Percentiles rank a stretch among this genome's conserved stretches.
Evolutionary conservation across 2,329 filamentous ascomycete genomes (phyloP).

Genomic region (Thielaviopsis populi): DNA sequence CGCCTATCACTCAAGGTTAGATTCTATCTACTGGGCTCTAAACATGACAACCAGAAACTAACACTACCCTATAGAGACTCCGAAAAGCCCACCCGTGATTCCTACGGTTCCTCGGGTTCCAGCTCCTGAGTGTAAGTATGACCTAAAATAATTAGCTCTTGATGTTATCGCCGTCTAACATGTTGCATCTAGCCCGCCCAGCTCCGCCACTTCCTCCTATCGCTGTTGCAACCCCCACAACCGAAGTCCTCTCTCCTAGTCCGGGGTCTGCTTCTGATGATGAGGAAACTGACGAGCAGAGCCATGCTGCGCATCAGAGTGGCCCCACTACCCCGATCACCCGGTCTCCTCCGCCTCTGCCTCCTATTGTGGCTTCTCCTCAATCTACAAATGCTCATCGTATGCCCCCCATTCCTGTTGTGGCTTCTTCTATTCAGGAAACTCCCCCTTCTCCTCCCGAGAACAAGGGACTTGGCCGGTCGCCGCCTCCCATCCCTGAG

Average conservation of each 20-base stretch:
- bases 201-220: conserved; percentile 38
- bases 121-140: conserved; percentile 44
- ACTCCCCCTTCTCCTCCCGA: conserved; percentile 30
- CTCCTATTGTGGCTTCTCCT: conserved; percentile 19
- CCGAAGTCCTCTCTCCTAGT: conserved; percentile 47
- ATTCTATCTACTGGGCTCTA: background rate
- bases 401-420: conserved; percentile 23
- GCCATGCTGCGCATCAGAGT: conserved; percentile 19
- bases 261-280: conserved; percentile 80
- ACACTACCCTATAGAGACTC: conserved; percentile 26
- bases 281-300: conserved; percentile 48
- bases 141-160: background rate
- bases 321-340: conserved; percentile 28
- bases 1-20: conserved; percentile 14
- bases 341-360: conserved; percentile 29
- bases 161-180: background rate
- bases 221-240: conserved; percentile 36
- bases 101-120: conserved; percentile 42
- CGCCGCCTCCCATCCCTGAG: conserved; percentile 46
- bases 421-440: conserved; percentile 26
- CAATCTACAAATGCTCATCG: conserved; percentile 17
- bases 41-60: background rate
- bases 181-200: conserved; percentile 41
- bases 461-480: conserved; percentile 41
- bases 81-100: conserved; percentile 36